Base-by-base conservation (phyloP, 73 alveolate species). In the Tetrahymena elliotti region DNA sequence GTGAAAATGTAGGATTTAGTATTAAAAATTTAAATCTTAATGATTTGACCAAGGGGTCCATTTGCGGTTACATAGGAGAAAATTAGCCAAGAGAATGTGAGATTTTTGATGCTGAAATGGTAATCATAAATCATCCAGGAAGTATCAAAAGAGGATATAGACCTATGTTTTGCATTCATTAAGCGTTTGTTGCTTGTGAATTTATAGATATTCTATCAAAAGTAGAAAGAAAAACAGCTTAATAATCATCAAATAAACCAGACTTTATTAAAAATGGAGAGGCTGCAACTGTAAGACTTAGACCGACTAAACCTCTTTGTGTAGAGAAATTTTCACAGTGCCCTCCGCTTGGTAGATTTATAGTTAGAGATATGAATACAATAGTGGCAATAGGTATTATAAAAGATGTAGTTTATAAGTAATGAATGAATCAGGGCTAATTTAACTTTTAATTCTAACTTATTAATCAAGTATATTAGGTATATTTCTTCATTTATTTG, bases 361-460 rank as follows among this genome's bases (percentile, higher is more conserved):
- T 99, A 93, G 99, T 98, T 93, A 97, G 99, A 97, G 99, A 98
- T 97, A 98, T 98, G 99, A 98, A 97, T 93, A 97, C 97, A 93
- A 98, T 99, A 94, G 99, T 98, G 94, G 99, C 99, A 83, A 99
- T 98, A 95, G 99, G 99, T 38, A 98, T 98, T 94, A 97, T 98
- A 35, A 94, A 94, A 37, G 97, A 95, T 92, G 96, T 97, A 39
- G 96, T 47, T 11, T 84, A 88, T n/a, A 88, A 94, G 6, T 47
- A 47, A 47, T 47, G 82, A 47, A 47, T 47, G 1, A 8, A 12
- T 47, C n/a, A n/a, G n/a, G n/a, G n/a, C n/a, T n/a, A n/a, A n/a
- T n/a, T n/a, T n/a, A n/a, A n/a, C n/a, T n/a, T n/a, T n/a, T n/a
- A n/a, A n/a, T n/a, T n/a, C n/a, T n/a, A n/a, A n/a, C n/a, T n/a